These are phyloP conservation scores for Lentinula boryana DNA, from an alignment of 768 basidiomycete genomes.

Conservation along the genomic window DNA sequence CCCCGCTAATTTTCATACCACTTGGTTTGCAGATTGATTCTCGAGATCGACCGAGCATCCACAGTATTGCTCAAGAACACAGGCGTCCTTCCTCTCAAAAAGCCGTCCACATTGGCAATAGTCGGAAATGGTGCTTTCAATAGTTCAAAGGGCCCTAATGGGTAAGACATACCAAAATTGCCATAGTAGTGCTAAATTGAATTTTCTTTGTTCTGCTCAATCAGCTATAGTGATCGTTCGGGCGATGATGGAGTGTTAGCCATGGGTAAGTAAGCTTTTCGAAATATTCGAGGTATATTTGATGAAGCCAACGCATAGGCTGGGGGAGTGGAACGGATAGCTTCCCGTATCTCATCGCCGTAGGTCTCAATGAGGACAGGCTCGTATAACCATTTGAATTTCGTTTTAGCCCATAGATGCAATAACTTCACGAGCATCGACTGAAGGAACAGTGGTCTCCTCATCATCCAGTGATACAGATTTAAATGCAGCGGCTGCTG, in stretches of 20 bases:
- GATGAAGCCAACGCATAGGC: conserved; percentile 17
- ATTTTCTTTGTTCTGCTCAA: background rate
- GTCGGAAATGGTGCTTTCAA: conserved; percentile 57
- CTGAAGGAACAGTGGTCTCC: conserved; percentile 34
- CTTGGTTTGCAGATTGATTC: conserved; percentile 37
- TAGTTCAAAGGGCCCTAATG: conserved; percentile 49
- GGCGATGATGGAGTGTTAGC: conserved; percentile 56
- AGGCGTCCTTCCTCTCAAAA: conserved; percentile 36
- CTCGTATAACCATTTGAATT: background rate
- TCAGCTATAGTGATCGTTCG: conserved; percentile 42
- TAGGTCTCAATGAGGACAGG: background rate
- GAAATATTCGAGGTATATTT: background rate
- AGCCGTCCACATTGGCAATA: conserved; percentile 43
- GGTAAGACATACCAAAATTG: conserved; percentile 19
- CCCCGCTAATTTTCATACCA: background rate
- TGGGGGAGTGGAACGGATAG: conserved; percentile 47
- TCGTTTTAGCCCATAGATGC: conserved; percentile 33
- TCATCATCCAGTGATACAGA: conserved; percentile 47
- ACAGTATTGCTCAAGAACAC: conserved; percentile 61
- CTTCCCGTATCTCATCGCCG: conserved; percentile 41
- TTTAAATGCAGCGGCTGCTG: conserved; percentile 33
- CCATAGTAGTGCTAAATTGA: background rate
- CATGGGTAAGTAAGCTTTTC: conserved; percentile 40
- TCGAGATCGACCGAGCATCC: conserved; percentile 54
- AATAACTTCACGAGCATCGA: conserved; percentile 33